These are phyloP conservation scores for Cladophialophora carrionii DNA, from an alignment of 2,329 filamentous ascomycete species.

Conservation along the genomic window DNA sequence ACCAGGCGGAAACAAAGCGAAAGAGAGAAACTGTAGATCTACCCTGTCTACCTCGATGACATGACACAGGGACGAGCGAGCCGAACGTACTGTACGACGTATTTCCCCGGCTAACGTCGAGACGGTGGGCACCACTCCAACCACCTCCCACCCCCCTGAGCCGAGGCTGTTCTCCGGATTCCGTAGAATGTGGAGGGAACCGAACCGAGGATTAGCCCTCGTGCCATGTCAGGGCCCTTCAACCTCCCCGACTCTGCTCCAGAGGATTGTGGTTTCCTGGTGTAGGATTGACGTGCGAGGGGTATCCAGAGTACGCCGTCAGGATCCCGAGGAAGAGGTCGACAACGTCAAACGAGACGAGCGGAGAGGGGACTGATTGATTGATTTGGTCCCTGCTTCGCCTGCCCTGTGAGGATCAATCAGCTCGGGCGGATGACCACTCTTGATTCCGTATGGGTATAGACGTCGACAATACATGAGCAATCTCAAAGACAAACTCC, in stretches of 20 bases:
- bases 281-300: not conserved
- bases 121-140: not conserved
- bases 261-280: not conserved
- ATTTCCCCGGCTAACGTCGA: not conserved
- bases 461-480: not conserved
- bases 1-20: not conserved
- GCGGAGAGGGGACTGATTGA: not conserved
- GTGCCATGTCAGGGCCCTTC: not conserved
- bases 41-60: not conserved
- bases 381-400: no score
- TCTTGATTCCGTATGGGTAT: not conserved
- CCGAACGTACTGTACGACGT: not conserved
- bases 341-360: not conserved
- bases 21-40: no score
- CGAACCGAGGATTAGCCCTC: conserved; percentile 3
- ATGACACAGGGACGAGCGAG: not conserved
- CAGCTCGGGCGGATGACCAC: not conserved
- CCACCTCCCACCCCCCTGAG: no score
- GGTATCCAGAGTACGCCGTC: not conserved
- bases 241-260: not conserved
- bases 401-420: not conserved
- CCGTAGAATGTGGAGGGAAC: conserved; percentile 5
- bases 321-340: not conserved
- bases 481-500: conserved; percentile 2
- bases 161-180: conserved; percentile 22